These are phyloP conservation scores for Buddleja alternifolia DNA, from an alignment of 257 asterid genomes.

Conservation along the genomic window DNA sequence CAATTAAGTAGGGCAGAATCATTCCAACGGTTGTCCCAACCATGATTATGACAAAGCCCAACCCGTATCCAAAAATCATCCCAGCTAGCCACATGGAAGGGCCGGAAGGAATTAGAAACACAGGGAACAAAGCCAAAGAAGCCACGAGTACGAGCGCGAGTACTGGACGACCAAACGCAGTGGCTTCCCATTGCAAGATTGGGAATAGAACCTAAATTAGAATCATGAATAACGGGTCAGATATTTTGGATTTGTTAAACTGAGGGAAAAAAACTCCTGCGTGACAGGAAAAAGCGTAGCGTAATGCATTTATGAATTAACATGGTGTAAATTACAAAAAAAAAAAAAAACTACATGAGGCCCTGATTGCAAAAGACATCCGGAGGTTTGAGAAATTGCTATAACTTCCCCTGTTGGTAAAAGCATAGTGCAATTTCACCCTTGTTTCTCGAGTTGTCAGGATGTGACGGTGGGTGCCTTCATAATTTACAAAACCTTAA, in stretches of 20 bases:
- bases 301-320: too few species aligned
- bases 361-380: too few species aligned
- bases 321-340: too few species aligned
- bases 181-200: conserved; percentile 87
- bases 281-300: neutral
- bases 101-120: conserved; percentile 83
- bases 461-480: too few species aligned
- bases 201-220: conserved; percentile 69
- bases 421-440: too few species aligned
- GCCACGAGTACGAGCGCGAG: conserved; percentile 77
- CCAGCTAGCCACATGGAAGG: conserved; percentile 99
- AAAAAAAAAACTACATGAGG: too few species aligned
- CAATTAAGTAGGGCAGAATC: conserved; percentile 78
- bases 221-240: conserved; percentile 39
- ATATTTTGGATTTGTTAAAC: neutral
- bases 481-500: too few species aligned
- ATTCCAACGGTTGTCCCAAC: conserved; percentile 86
- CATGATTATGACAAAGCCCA: conserved; percentile 87
- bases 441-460: too few species aligned
- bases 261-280: neutral
- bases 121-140: conserved; percentile 85
- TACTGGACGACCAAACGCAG: conserved; percentile 84
- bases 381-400: too few species aligned
- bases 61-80: conserved; percentile 92
- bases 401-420: too few species aligned